Evolutionary conservation across 108 stramenopile species (phyloP), one percentile per base, ranked within the genome.

Genomic region (Discostella pseudostelligera): DNA sequence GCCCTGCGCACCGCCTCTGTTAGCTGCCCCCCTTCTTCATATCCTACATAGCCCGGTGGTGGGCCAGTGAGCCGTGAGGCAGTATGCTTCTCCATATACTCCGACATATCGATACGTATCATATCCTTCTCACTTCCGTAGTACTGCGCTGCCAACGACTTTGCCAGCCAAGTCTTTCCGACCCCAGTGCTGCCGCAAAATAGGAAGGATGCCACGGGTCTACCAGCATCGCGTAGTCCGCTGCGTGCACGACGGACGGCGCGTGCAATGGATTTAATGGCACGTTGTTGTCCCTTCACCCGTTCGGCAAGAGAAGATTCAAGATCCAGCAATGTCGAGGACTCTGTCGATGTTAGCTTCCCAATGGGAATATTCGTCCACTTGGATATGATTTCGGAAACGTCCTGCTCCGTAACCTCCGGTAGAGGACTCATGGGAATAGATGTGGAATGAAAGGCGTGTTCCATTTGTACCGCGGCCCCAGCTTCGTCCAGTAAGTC

Each of bases 401-500:
- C 60, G 1, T 80, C 79, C 17, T 85, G 87, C 62, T 94, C 89
- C 25, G 81, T 81, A 54, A 93, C 90, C 3, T 81, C 59, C 35
- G 80, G 67, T 26, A 58, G 12, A 39, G 53, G 57, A 21, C 81
- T 76, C 32, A 32, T 63, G 36, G 78, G 75, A 59, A 70, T 71
- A 50, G 79, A 48, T 14, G 62, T 35, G 49, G 59, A 56, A 20
- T 40, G 62, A 66, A 59, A 79, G 12, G 81, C 72, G 53, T 79
- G 74, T 53, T 93, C 87, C 59, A 96, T 90, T 49, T 94, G 90
- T 2, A 93, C 85, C 49, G 94, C 80, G 2, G 98, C 96, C 8
- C 96, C 96, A 13, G 96, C 94, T 85, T 99, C 98, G 72, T 99
- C 98, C 42, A 99, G 66, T 55, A 99, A 71, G 72, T 99, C 98